Conservation (phyloP, 306 rosid species). For the Prunus mume region DNA sequence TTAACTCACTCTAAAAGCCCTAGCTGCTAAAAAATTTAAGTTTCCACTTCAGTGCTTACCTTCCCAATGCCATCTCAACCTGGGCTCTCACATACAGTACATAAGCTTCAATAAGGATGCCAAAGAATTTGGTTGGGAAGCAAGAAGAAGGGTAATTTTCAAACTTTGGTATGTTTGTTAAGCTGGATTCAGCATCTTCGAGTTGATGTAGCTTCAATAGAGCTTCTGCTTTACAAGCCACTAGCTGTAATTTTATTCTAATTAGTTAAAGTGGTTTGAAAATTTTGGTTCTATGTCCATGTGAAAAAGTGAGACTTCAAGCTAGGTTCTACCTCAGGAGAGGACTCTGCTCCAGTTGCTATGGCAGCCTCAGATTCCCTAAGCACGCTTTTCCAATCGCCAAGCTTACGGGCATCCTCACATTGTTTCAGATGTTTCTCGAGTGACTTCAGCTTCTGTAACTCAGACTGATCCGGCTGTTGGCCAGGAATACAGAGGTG, state of each 20-base stretch:
- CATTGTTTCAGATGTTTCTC: slow-evolving; percentile 72
- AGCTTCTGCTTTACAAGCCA: slow-evolving; percentile 81
- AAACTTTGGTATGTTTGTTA: slow-evolving; percentile 52
- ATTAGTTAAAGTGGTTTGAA: slow-evolving; percentile 18
- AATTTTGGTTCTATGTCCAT: background rate
- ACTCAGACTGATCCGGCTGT: slow-evolving; percentile 59
- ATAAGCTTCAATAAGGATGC: slow-evolving; percentile 76
- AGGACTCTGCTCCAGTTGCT: slow-evolving; percentile 69
- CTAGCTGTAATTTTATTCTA: slow-evolving; percentile 47
- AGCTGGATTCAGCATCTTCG: slow-evolving; percentile 67
- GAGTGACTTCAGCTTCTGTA: slow-evolving; percentile 60
- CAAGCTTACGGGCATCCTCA: slow-evolving; percentile 54
- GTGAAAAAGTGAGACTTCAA: background rate
- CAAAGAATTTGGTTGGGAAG: slow-evolving; percentile 57
- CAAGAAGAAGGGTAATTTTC: slow-evolving; percentile 53
- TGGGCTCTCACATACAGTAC: slow-evolving; percentile 64
- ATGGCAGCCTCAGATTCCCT: slow-evolving; percentile 70
- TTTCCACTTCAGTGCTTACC: slow-evolving; percentile 39
- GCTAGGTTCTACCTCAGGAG: slow-evolving; percentile 59
- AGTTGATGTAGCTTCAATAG: slow-evolving; percentile 68
- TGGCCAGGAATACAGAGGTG: slow-evolving; percentile 59
- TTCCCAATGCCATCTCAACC: slow-evolving; percentile 92
- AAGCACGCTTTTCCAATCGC: slow-evolving; percentile 75
- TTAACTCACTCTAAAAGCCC: slow-evolving; percentile 26
- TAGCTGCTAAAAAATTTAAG: background rate